Conservation (phyloP, 1,284 basidiomycete genomes). For the Tylopilus sp. region DNA sequence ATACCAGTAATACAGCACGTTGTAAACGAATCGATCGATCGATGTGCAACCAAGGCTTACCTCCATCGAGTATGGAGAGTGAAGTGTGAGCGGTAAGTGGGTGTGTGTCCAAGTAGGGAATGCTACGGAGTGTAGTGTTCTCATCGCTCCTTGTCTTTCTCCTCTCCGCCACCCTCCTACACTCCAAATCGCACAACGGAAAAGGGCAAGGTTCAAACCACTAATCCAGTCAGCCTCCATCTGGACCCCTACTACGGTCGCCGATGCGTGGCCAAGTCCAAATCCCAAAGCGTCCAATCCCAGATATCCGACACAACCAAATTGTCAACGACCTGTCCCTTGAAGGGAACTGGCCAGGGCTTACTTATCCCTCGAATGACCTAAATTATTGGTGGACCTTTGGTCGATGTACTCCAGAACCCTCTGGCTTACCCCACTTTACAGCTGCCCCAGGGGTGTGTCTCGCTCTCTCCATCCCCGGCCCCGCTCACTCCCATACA, state of each 20-base stretch:
- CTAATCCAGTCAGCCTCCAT: slow-evolving; percentile 26
- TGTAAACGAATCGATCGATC: too few relatives aligned
- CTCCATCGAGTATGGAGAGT: slow-evolving; percentile 1
- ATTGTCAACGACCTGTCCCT: slow-evolving; percentile 33
- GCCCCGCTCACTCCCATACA: slow-evolving; percentile 16
- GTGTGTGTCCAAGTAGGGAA: too few relatives aligned
- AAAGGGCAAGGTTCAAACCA: slow-evolving; percentile 34
- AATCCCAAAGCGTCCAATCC: slow-evolving; percentile 35
- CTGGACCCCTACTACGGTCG: slow-evolving; percentile 44
- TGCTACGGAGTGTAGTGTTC: too few relatives aligned
- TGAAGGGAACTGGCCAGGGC: slow-evolving; percentile 35
- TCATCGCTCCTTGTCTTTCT: slow-evolving; percentile 21
- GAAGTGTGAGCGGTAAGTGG: too few relatives aligned
- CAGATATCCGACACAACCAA: slow-evolving; percentile 34
- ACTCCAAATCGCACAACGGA: slow-evolving; percentile 32
- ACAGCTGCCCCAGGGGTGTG: slow-evolving; percentile 55
- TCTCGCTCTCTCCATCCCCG: too few relatives aligned
- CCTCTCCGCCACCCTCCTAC: slow-evolving; percentile 1
- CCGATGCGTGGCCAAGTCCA: slow-evolving; percentile 42
- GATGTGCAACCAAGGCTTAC: too few relatives aligned
- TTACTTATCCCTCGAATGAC: slow-evolving; percentile 35
- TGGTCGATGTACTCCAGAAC: slow-evolving; percentile 53
- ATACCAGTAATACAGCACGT: too few relatives aligned
- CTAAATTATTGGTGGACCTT: slow-evolving; percentile 60
- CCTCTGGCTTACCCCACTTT: slow-evolving; percentile 45